Conservation (phyloP, 768 basidiomycete genomes). For the Lentinula sp. region DNA sequence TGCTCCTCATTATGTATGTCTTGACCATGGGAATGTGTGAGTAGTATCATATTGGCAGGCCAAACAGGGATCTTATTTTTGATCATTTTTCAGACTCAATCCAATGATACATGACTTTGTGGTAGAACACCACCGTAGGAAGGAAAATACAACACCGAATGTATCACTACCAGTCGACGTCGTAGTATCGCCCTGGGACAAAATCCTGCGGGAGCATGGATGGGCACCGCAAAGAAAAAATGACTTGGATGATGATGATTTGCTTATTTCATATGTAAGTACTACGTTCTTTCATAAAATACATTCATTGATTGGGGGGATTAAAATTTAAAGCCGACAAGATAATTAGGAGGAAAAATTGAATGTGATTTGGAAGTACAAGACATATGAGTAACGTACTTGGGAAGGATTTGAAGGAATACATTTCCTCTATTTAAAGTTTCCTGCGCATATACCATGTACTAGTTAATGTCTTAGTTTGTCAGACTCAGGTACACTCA, state of each 20-base stretch:
- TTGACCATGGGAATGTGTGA: constrained; percentile 12
- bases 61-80: background rate
- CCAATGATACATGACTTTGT: background rate
- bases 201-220: background rate
- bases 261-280: background rate
- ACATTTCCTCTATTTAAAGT: too few species aligned
- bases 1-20: constrained; percentile 16
- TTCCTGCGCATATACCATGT: too few species aligned
- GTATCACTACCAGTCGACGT: background rate
- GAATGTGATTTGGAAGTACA: too few species aligned
- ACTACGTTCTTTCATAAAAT: too few species aligned
- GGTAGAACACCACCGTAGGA: background rate
- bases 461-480: too few species aligned
- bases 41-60: background rate
- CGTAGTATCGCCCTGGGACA: background rate
- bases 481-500: too few species aligned
- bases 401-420: too few species aligned
- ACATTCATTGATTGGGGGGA: too few species aligned
- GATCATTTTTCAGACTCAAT: background rate
- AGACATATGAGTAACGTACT: too few species aligned
- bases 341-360: too few species aligned
- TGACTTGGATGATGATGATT: background rate
- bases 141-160: background rate
- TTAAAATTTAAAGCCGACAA: too few species aligned
- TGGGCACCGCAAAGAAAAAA: background rate